Percentiles rank a stretch among this genome's conserved stretches.
Evolutionary conservation across 345 rosid species (phyloP).

Genomic region (Microcos paniculata): DNA sequence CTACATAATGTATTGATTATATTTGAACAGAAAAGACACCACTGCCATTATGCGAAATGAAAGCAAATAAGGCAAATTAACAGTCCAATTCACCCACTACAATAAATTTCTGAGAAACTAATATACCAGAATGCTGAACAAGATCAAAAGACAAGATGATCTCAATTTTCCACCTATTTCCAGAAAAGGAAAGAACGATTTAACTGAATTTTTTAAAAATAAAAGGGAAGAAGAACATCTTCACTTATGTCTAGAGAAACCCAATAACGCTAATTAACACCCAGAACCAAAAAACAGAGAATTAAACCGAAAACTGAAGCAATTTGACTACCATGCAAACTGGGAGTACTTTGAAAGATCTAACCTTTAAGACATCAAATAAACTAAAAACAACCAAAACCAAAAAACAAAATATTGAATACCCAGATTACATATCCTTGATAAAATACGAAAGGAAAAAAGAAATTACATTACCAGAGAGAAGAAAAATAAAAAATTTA

Average conservation of each 20-base stretch:
- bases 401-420: background rate
- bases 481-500: background rate
- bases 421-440: background rate
- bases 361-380: slow-evolving; percentile 20
- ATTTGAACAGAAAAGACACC: slow-evolving; percentile 12
- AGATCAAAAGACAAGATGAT: slow-evolving; percentile 3
- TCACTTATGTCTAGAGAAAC: background rate
- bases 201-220: background rate
- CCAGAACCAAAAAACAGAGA: slow-evolving; percentile 6
- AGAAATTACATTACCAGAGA: background rate
- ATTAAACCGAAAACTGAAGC: background rate
- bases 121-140: slow-evolving; percentile 5
- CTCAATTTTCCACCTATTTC: slow-evolving; percentile 13
- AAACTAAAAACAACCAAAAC: slow-evolving; percentile 12
- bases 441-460: background rate
- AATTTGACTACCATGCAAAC: slow-evolving; percentile 11
- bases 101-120: background rate
- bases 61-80: slow-evolving; percentile 24
- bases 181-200: background rate
- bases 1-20: slow-evolving; percentile 4
- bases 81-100: slow-evolving; percentile 24
- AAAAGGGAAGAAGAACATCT: background rate
- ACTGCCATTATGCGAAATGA: background rate
- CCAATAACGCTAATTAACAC: slow-evolving; percentile 13
- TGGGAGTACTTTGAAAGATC: slow-evolving; percentile 17